phyloP scores from a whole-genome alignment of 495 filamentous ascomycete genomes.

The Cairneyella variabilis region DNA sequence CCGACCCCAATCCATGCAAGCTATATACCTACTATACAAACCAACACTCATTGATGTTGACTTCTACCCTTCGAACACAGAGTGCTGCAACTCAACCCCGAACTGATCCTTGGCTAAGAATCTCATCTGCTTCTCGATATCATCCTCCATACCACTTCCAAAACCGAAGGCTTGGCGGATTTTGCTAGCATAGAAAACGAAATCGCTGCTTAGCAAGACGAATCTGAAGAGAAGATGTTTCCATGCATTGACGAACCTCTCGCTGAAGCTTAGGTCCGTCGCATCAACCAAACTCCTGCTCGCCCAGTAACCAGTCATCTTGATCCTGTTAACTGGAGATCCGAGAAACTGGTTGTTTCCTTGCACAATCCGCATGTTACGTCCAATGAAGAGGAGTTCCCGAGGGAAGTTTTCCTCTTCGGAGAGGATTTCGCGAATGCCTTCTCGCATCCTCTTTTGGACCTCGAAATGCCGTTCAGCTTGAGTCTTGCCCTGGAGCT shows the following conservation, averaged over 20 bases:
- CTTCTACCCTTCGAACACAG: constrained; percentile 83
- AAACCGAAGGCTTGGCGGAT: constrained; percentile 67
- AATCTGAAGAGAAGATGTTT: constrained; percentile 74
- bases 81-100: constrained; percentile 84
- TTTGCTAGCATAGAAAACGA: constrained; percentile 79
- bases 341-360: constrained; percentile 69
- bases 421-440: constrained; percentile 75
- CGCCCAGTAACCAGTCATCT: constrained; percentile 92
- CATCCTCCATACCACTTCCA: constrained; percentile 89
- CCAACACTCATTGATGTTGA: no score
- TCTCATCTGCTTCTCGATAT: constrained; percentile 82
- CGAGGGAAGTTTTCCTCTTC: constrained; percentile 92
- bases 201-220: constrained; percentile 73
- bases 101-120: constrained; percentile 79
- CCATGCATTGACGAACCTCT: constrained; percentile 56
- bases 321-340: constrained; percentile 89
- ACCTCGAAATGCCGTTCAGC: constrained; percentile 74
- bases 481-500: constrained; percentile 52
- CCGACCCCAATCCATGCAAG: no score
- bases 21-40: no score
- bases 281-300: constrained; percentile 71
- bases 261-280: constrained; percentile 49
- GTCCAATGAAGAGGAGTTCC: constrained; percentile 91
- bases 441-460: constrained; percentile 78
- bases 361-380: constrained; percentile 89